Base-by-base conservation (phyloP, 129 eudicot genomes). In the Flaveria sonorensis region DNA sequence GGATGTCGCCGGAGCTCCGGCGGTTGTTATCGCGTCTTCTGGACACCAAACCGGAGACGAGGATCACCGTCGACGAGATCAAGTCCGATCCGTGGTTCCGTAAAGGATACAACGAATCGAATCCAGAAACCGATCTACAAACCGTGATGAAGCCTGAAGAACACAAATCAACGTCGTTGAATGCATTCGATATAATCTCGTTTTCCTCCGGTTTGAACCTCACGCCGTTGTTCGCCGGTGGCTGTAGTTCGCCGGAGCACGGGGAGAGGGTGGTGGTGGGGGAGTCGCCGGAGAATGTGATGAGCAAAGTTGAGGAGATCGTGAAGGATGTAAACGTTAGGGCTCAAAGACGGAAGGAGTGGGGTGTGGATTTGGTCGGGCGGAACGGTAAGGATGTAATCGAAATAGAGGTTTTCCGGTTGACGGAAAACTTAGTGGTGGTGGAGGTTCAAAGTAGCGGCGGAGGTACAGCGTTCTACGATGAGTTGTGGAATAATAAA, bases 101-200 rank as follows among this genome's bases (percentile, higher is more conserved):
- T 5, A 86, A 85, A 79, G 93, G 96, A 11, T 85, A 53, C 61
- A 82, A 55, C 42, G 88, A 73, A 43, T 13, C n/a, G 1, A 72
- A 75, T 30, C 76, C 71, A 6, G 77, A 70, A 12, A 79, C 62
- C 1, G 71, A 62, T 1, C 19, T 50, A 14, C 81, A 83, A 62
- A 26, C 21, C 5, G 39, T 53, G 4, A 73, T 57, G 56, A 82
- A 79, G 12, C 82, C 72, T 2, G 56, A 66, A 7, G n/a, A 19
- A 0, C 64, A 74, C n/a, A 66, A 84, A 39, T 56, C 57, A 26
- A 76, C n/a, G 30, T 21, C 83, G 19, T 61, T 92, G 36, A 92
- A 92, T 71, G 97, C 97, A 1, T 92, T 92, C 18, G 96, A 92
- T 50, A 77, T 92, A 14, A 89, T 89, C 2, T 81, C 91, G 7